A percentile compares a stretch with the other conserved stretches of the same genome.
These are phyloP conservation scores for Leucosporidium creatinivorum DNA, from an alignment of 768 basidiomycete species.

Conservation along the genomic window DNA sequence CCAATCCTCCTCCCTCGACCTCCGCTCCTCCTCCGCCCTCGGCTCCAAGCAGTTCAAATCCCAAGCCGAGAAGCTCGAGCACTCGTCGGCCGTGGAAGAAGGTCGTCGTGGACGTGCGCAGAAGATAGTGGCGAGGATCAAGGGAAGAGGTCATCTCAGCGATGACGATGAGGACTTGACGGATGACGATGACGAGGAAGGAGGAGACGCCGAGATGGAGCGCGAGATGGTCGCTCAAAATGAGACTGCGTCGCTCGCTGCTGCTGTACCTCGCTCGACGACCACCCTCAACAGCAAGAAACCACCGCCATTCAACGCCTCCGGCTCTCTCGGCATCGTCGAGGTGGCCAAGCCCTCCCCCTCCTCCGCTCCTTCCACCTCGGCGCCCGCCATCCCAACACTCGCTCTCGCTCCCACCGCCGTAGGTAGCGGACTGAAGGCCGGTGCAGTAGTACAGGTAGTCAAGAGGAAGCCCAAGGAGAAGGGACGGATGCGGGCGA, in stretches of 20 bases:
- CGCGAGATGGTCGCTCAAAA: slow-evolving; percentile 10
- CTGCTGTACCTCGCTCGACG: background rate
- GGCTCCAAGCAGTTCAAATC: slow-evolving; percentile 64
- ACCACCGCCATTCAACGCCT: slow-evolving; percentile 23
- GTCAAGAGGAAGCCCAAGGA: slow-evolving; percentile 38
- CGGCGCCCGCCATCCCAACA: slow-evolving; percentile 2
- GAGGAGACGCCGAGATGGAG: slow-evolving; percentile 34
- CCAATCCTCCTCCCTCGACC: slow-evolving; percentile 58
- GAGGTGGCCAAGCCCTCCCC: background rate
- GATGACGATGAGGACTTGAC: slow-evolving; percentile 35
- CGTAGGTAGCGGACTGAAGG: slow-evolving; percentile 43
- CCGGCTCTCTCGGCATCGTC: slow-evolving; percentile 26
- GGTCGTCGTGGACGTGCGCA: slow-evolving; percentile 24
- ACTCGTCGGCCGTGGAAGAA: slow-evolving; percentile 19
- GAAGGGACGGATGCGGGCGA: slow-evolving; percentile 35
- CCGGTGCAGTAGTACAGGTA: slow-evolving; percentile 50
- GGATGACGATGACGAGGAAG: slow-evolving; percentile 57
- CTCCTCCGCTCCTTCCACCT: slow-evolving; percentile 41
- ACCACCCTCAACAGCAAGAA: slow-evolving; percentile 12
- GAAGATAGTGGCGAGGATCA: slow-evolving; percentile 30
- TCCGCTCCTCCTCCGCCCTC: slow-evolving; percentile 75
- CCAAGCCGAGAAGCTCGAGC: slow-evolving; percentile 31
- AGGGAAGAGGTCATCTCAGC: slow-evolving; percentile 31
- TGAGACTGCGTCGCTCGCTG: background rate
- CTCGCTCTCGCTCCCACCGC: background rate